These are phyloP conservation scores for Iris macrosiphon DNA, from an alignment of 106 monocot genomes.

Conservation along the genomic window DNA sequence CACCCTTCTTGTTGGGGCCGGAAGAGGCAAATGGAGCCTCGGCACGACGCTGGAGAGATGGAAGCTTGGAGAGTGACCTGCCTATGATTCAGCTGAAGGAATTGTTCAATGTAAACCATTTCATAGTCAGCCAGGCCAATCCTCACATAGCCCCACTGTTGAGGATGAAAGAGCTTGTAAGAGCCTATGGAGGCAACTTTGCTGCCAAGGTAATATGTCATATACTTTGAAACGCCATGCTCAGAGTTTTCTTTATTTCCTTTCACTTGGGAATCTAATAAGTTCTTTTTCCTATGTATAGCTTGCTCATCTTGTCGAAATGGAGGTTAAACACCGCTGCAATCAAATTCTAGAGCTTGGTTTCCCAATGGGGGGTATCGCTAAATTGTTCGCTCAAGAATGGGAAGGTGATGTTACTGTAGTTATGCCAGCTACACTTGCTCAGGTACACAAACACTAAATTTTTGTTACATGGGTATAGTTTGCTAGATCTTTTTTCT, in stretches of 20 bases:
- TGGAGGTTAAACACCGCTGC: slow-evolving; percentile 91
- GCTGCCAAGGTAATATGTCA: slow-evolving; percentile 61
- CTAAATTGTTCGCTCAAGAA: slow-evolving; percentile 87
- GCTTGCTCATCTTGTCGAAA: slow-evolving; percentile 85
- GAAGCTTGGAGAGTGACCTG: slow-evolving; percentile 81
- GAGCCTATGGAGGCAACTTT: slow-evolving; percentile 66
- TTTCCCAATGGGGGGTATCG: slow-evolving; percentile 77
- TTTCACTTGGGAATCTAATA: background rate
- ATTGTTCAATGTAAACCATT: slow-evolving; percentile 92
- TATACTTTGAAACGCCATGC: background rate
- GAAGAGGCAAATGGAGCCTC: slow-evolving; percentile 20
- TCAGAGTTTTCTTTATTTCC: background rate
- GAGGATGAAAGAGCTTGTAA: slow-evolving; percentile 72
- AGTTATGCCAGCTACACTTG: slow-evolving; percentile 86
- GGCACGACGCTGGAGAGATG: slow-evolving; percentile 73
- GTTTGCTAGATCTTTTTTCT: too few relatives aligned
- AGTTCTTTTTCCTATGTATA: slow-evolving; percentile 12
- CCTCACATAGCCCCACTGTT: slow-evolving; percentile 74
- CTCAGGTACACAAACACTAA: slow-evolving; percentile 57
- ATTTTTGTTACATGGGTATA: too few relatives aligned
- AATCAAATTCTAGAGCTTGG: slow-evolving; percentile 80
- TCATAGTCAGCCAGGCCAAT: slow-evolving; percentile 93
- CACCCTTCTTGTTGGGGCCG: slow-evolving; percentile 41
- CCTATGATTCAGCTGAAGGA: slow-evolving; percentile 88
- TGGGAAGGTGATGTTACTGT: slow-evolving; percentile 94